phyloP scores from a whole-genome alignment of 208 protist genomes.

The Acanthamoeba royreba region DNA sequence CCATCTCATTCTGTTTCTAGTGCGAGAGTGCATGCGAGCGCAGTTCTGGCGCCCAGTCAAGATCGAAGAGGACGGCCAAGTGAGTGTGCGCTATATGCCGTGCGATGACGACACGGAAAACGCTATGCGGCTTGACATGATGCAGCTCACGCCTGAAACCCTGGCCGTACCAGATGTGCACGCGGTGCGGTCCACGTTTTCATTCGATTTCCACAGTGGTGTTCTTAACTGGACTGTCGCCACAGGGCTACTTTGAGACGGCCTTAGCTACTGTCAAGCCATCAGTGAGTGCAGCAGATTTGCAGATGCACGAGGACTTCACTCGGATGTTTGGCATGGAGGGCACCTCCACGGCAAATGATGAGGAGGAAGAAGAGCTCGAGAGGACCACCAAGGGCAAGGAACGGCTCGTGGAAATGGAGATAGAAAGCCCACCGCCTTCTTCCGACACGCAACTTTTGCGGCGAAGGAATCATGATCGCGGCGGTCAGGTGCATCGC shows the following conservation, averaged over 20 bases:
- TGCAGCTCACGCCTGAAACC: conserved; percentile 4
- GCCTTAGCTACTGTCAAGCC: neutral
- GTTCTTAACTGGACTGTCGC: neutral
- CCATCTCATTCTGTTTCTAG: neutral
- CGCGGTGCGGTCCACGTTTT: neutral
- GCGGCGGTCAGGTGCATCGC: neutral
- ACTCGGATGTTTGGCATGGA: conserved; percentile 25
- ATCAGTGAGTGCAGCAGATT: neutral
- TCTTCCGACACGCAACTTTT: neutral
- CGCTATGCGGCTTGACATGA: neutral
- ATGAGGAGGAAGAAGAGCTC: neutral
- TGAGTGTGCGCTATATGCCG: neutral
- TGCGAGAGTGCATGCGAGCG: neutral
- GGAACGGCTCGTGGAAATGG: neutral
- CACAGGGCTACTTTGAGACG: neutral
- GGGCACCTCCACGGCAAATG: neutral
- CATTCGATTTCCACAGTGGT: neutral
- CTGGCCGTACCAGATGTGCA: neutral
- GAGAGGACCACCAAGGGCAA: neutral
- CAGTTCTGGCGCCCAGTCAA: neutral
- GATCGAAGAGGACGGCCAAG: neutral
- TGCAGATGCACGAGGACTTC: conserved; percentile 22
- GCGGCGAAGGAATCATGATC: neutral
- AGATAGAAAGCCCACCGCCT: neutral
- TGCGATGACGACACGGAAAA: neutral